Evolutionary conservation across 2,329 filamentous ascomycete species (phyloP), one percentile per base, ranked within the genome.

Genomic region (Magnaporthiopsis incrustans): DNA sequence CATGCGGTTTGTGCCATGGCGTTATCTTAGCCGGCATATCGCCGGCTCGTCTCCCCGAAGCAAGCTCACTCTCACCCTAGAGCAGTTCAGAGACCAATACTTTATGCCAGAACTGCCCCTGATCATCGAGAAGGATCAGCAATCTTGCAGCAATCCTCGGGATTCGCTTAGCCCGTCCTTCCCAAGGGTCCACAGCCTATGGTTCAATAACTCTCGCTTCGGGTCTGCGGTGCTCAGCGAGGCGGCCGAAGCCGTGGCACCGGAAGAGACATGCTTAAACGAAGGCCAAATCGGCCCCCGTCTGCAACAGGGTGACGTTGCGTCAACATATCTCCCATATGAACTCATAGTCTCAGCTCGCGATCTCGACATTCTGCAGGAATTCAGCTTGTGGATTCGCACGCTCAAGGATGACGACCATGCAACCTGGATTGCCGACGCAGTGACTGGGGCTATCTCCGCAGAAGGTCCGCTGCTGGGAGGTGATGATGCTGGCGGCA

Each of bases 281-380:
- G 22, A 53, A n/a, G 22, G 8, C 44, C 44, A 22, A 10, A 6
- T 53, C 44, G 44, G 44, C 8, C 44, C 44, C n/a, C 44, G 44
- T 25, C 44, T 53, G 18, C 44, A 25, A 53, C 44, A 53, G 44
- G 65, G 66, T 3, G 66, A 70, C 15, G 76, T 75, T 62, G 65
- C 71, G 26, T 66, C 73, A 63, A 69, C 69, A 62, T 68, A 68
- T 0, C 73, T 80, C 57, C 77, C 77, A 0, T 81, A 78, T 60
- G 79, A 76, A 68, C 69, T 76, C 59, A 73, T 77, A 68, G 44
- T 56, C n/a, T 60, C 14, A 11, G 6, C 27, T 22, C 27, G 32
- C 5, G 32, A 35, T 10, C 22, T 33, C 22, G 22, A 22, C 10
- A 50, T 61, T 1, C 6, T 68, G 1, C 64, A 62, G 0, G 10